Evolutionary conservation across 2,329 filamentous ascomycete species (phyloP), one percentile per base, ranked within the genome.

Genomic region (Aspergillus nomiae): DNA sequence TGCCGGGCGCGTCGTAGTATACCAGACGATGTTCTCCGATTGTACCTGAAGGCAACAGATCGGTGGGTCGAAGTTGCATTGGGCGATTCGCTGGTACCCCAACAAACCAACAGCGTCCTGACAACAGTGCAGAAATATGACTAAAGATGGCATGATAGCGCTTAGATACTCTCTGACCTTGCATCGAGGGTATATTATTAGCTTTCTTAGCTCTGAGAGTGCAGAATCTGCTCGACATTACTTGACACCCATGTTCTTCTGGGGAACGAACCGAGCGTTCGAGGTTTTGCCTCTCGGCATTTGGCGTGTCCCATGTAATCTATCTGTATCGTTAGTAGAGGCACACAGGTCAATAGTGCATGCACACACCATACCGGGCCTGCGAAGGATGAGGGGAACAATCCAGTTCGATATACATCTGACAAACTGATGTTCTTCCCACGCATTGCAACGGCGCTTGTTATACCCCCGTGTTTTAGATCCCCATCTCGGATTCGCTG

Each of bases 351-450:
- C 32, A 55, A 55, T 55, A 38, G 51, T 55, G 21, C 14, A 38
- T n/a, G 36, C 38, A 43, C 32, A 32, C 21, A 12, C 34, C 58
- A 26, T 51, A 59, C 43, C 46, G 16, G 30, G 30, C 46, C 34
- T 56, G 28, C 45, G 45, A 57, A 32, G 53, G 54, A 62, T 51
- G 56, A 36, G 26, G 57, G 28, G 48, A 21, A 41, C 32, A 1
- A 14, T 19, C 32, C 51, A 38, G 19, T 38, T 51, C 5, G 48
- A 51, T 51, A 51, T 32, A 51, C 11, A 51, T 32, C 28, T 51
- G 48, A 51, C 48, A 51, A 51, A 51, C 48, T 32, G 48, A 51
- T 51, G 48, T 58, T 43, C 56, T 48, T 58, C 28, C 43, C 21
- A 16, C 10, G 21, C 56, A 46, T n/a, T n/a, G 9, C 26, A 30